Evolutionary conservation across 2,329 filamentous ascomycete genomes (phyloP).

Genomic region (Alternaria brassicae): DNA sequence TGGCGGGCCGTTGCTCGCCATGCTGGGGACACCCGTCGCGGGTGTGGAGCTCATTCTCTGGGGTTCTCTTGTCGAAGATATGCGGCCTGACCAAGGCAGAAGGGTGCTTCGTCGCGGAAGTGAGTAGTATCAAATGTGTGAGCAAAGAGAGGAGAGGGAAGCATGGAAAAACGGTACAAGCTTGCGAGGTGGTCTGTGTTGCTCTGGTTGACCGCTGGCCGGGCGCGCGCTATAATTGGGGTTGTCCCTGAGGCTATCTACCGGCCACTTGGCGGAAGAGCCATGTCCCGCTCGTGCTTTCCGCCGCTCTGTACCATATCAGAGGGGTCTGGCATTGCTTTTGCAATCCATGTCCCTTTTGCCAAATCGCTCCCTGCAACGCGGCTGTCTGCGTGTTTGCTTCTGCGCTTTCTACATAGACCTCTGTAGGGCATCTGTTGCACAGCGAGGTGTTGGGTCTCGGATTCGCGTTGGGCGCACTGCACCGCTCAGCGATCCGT

Average conservation of each 20-base stretch:
- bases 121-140: conserved; percentile 18
- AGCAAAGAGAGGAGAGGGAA: conserved; percentile 25
- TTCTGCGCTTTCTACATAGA: not conserved
- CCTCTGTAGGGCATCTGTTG: not conserved
- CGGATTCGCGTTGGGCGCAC: conserved; percentile 5
- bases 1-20: conserved; percentile 52
- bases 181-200: conserved; percentile 37
- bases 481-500: conserved; percentile 21
- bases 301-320: not conserved
- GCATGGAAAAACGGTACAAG: conserved; percentile 21
- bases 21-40: conserved; percentile 55
- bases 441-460: conserved; percentile 6
- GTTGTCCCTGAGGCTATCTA: conserved; percentile 22
- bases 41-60: conserved; percentile 60
- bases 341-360: not conserved
- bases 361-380: not conserved
- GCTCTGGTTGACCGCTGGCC: conserved; percentile 21
- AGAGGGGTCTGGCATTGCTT: conserved; percentile 2
- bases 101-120: conserved; percentile 81
- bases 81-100: conserved; percentile 98
- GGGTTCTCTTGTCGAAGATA: conserved; percentile 56
- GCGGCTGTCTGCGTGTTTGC: not conserved
- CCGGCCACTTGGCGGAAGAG: conserved; percentile 10
- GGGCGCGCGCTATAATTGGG: conserved; percentile 23
- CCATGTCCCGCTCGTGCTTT: conserved; percentile 4